Conservation (phyloP, 768 basidiomycete genomes). For the Favolaschia claudopus region DNA sequence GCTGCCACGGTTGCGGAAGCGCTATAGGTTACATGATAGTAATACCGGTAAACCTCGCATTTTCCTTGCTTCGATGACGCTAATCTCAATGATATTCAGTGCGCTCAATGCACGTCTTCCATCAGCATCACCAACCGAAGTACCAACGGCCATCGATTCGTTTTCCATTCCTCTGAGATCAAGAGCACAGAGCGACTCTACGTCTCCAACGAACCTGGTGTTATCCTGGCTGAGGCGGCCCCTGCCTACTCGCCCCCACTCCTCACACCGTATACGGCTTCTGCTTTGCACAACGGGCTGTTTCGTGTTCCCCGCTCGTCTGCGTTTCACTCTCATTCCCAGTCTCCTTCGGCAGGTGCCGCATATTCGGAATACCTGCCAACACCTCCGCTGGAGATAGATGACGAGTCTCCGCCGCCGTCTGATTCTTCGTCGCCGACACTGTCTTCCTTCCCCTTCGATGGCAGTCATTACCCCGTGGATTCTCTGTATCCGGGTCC, state of each 20-base stretch:
- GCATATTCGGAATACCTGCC: conserved; percentile 43
- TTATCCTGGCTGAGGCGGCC: conserved; percentile 51
- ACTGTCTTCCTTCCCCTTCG: conserved; percentile 36
- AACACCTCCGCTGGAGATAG: conserved; percentile 48
- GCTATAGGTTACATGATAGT: conserved; percentile 85
- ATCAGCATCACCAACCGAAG: conserved; percentile 70
- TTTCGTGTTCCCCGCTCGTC: conserved; percentile 12
- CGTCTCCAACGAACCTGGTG: conserved; percentile 68
- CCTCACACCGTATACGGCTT: conserved; percentile 27
- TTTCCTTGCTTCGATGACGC: neutral
- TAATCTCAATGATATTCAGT: conserved; percentile 43
- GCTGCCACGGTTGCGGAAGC: conserved; percentile 80
- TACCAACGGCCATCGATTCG: conserved; percentile 87
- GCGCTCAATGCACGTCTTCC: conserved; percentile 76
- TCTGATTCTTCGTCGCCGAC: conserved; percentile 30
- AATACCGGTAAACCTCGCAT: conserved; percentile 53
- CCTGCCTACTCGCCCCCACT: conserved; percentile 14
- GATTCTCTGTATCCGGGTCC: conserved; percentile 19
- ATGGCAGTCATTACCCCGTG: conserved; percentile 19
- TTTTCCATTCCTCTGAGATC: conserved; percentile 82
- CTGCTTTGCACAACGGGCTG: conserved; percentile 16
- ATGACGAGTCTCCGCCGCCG: conserved; percentile 39
- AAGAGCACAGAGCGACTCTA: conserved; percentile 69
- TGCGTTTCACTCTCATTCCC: conserved; percentile 26
- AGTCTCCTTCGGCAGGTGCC: conserved; percentile 37